Evolutionary conservation across 2,329 filamentous ascomycete species (phyloP), one percentile per base, ranked within the genome.

Genomic region (Nemania sp.): DNA sequence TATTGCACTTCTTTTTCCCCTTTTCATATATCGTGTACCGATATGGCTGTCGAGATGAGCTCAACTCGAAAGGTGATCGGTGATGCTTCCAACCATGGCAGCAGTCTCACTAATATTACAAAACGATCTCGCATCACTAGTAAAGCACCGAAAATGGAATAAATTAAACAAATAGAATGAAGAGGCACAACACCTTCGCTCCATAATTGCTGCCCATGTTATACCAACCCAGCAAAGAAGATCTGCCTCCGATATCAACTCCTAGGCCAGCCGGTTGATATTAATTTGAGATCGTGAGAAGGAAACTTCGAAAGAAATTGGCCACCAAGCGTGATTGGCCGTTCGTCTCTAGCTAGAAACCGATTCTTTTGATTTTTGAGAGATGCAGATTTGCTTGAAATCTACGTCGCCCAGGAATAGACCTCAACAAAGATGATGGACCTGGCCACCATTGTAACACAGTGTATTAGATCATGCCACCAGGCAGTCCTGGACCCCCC

Each of bases 401-500:
- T n/a, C n/a, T n/a, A n/a, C n/a, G n/a, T n/a, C n/a, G n/a, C n/a
- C n/a, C n/a, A n/a, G n/a, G n/a, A n/a, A n/a, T n/a, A n/a, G n/a
- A n/a, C n/a, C n/a, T n/a, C 15, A 24, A 26, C 20, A 34, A 22
- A 22, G 39, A 34, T 19, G 20, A 42, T n/a, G 8, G 37, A 40
- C n/a, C 3, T 5, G 19, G 4, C 30, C 45, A 24, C 20, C 33
- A 12, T 20, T 33, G 15, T 19, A 17, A 55, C n/a, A 22, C 31
- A 17, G 37, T 36, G 39, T 11, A 54, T 71, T 63, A 79, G 54
- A 79, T 77, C 75, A 79, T 76, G 45, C 76, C 77, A 19, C 76
- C 76, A 0, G 76, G 72, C 31, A 71, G 26, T 3, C 68, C 64
- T 56, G 66, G 65, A 12, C 53, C 50, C 28, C 62, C 66, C 2